Base-by-base conservation (phyloP, 2,329 filamentous ascomycete species). In the Colletotrichum camelliae region DNA sequence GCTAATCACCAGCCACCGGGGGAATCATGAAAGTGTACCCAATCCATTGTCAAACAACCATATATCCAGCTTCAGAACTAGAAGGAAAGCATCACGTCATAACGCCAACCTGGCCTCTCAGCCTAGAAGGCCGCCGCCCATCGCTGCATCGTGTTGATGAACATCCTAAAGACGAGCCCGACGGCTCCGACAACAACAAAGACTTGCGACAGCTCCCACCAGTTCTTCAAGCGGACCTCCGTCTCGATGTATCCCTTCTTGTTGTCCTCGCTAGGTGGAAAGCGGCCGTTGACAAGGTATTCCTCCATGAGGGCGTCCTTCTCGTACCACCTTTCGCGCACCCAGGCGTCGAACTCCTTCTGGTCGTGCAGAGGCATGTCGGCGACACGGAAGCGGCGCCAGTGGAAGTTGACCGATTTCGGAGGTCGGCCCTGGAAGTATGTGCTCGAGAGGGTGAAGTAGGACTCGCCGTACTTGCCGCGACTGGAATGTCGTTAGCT, bases 401-500 rank as follows among this genome's bases (percentile, higher is more conserved):
- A 99, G 85, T 98, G 94, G 88, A 98, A 96, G 85, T 98, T 98
- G 81, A 98, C 96, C 2, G 96, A 98, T 83, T 96, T 98, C 2
- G 96, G 97, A 1, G 96, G 94, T 1, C 95, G 92, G 15, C 97
- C 96, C 83, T 97, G 92, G 77, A 98, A 93, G 82, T 97, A 98
- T 5, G 95, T 97, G 65, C 96, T 96, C 4, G 92, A 91, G 5
- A 99, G 88, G 0, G 95, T 96, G 84, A 97, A 98, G 80, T 95
- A 94, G 65, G 97, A 92, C 82, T 98, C 96, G n/a, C 96, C 96
- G 79, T 93, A 98, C 80, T 94, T 90, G 52, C 93, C 94, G 74
- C 93, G 94, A 29, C 93, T 95, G 80, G 65, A 52, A 43, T 35
- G 24, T 18, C 39, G 31, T 70, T 79, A 76, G 65, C 43, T 52